Percentiles rank a stretch among this genome's conserved stretches.
Evolutionary conservation across 257 asterid genomes (phyloP).

Genomic region (Ballota nigra): DNA sequence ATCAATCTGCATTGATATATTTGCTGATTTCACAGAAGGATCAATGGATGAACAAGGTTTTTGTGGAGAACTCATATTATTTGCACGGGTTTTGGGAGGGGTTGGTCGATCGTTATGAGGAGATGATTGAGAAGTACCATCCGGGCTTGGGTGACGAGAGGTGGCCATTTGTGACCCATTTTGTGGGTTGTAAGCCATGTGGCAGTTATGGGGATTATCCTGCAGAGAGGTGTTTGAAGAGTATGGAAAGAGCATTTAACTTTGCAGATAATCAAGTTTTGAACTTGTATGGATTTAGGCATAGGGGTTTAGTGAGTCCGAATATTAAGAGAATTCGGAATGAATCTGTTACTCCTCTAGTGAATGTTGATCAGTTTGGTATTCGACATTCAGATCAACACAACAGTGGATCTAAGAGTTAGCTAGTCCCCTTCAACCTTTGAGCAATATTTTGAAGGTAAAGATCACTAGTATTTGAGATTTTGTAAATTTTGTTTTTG

Average conservation of each 20-base stretch:
- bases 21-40: constrained; percentile 63
- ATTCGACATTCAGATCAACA: constrained; percentile 55
- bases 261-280: constrained; percentile 91
- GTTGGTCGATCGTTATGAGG: constrained; percentile 86
- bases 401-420: constrained; percentile 46
- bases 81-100: constrained; percentile 97
- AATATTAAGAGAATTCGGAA: constrained; percentile 84
- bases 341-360: constrained; percentile 67
- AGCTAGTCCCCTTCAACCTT: constrained; percentile 22
- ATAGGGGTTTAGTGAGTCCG: constrained; percentile 89
- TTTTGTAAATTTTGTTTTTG: constrained; percentile 5
- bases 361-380: constrained; percentile 75
- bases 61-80: constrained; percentile 72
- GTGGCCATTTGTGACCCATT: constrained; percentile 98
- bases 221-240: constrained; percentile 81
- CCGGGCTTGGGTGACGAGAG: constrained; percentile 93
- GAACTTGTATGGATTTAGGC: constrained; percentile 85
- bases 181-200: constrained; percentile 96
- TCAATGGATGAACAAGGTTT: constrained; percentile 73
- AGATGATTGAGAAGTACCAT: constrained; percentile 84
- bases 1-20: constrained; percentile 90
- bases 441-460: constrained; percentile 44
- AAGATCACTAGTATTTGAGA: constrained; percentile 14
- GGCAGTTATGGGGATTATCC: constrained; percentile 95
- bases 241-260: constrained; percentile 93